Evolutionary conservation across 2,329 filamentous ascomycete species (phyloP), one percentile per base, ranked within the genome.

Genomic region (Colletotrichum gloeosporioides): DNA sequence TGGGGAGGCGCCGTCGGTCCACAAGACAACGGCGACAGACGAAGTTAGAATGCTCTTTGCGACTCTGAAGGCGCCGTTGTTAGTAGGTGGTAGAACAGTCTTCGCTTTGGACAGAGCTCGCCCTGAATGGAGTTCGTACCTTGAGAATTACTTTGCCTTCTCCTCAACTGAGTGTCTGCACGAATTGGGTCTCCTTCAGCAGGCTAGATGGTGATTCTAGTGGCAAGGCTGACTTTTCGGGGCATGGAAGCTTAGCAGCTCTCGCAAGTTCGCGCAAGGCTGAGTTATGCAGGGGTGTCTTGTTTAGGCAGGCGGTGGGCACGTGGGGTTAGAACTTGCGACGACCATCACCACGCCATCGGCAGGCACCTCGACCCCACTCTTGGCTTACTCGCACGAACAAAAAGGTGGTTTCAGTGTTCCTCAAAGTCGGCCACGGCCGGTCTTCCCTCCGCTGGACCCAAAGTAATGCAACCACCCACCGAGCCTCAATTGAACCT

Each of bases 271-370:
- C 63, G 55, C 68, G 75, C 75, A 73, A 77, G 75, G 75, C 75
- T 77, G 75, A 77, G 64, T 66, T 31, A 76, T 77, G 73, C 75
- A 77, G 75, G 73, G 73, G 75, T 65, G 75, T 69, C 75, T 39
- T 25, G 22, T 66, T 65, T 29, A 34, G 71, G 75, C 36, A 76
- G 44, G 73, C 62, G 71, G 70, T 72, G 65, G 57, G 62, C 53
- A 71, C 61, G 71, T 76, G 72, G 72, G 72, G 66, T 39, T 22
- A 29, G n/a, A 13, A 39, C 57, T 73, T 69, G 73, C 64, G 64
- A 75, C 32, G 32, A 44, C 55, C 18, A 69, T 59, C 32, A 61
- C 44, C 67, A 29, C 31, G 44, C 49, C n/a, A 49, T 49, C 18
- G 39, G 39, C 39, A 49, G 39, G 39, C 39, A 49, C n/a, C 25